Conservation (phyloP, 257 asterid species). For the Nicotiana noctiflora region DNA sequence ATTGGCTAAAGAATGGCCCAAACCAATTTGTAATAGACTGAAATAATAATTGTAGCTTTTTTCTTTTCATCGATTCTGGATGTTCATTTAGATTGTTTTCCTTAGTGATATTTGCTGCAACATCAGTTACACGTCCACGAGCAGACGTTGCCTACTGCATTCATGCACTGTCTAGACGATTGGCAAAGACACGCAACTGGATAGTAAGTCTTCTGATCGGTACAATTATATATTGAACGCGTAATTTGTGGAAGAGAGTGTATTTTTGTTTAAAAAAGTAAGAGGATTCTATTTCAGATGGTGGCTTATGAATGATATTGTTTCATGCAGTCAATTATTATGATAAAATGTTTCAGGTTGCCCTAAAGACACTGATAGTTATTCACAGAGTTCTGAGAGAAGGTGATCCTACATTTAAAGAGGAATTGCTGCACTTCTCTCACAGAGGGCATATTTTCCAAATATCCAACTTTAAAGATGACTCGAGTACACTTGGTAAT, state of each 20-base stretch:
- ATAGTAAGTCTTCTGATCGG: conserved; percentile 46
- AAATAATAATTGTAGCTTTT: neutral
- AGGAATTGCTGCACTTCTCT: conserved; percentile 53
- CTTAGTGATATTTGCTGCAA: conserved; percentile 59
- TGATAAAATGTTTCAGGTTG: conserved; percentile 51
- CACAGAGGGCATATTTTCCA: conserved; percentile 63
- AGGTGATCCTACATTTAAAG: conserved; percentile 75
- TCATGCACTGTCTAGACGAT: conserved; percentile 69
- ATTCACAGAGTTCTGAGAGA: conserved; percentile 78
- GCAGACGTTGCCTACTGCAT: conserved; percentile 92
- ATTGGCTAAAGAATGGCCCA: neutral
- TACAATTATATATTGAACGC: too few relatives aligned
- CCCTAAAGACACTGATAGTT: conserved; percentile 70
- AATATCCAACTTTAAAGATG: conserved; percentile 79
- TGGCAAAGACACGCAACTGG: conserved; percentile 73
- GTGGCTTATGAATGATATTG: neutral
- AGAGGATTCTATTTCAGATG: neutral
- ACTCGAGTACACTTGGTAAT: conserved; percentile 70
- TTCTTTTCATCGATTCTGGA: neutral
- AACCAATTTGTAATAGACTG: neutral
- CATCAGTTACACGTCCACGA: conserved; percentile 62
- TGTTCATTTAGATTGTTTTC: neutral
- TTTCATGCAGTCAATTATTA: neutral
- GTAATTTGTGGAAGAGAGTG: neutral
- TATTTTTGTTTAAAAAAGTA: neutral